A percentile compares a stretch with the other conserved stretches of the same genome.
phyloP scores from a whole-genome alignment of 305 asterid species.

The Fraxinus platypoda region DNA sequence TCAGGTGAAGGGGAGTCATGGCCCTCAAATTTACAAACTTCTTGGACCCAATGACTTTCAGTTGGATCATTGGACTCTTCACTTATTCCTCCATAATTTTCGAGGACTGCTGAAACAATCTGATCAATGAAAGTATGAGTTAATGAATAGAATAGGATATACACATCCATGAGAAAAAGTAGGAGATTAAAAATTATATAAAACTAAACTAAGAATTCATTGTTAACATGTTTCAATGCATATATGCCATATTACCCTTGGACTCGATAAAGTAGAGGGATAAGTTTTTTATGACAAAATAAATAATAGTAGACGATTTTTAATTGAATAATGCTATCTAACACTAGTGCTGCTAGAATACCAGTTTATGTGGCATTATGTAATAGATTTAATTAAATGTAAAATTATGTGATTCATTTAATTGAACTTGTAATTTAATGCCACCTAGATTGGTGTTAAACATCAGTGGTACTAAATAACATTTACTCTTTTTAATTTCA shows the following conservation, averaged over 20 bases:
- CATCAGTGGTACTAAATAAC: not conserved
- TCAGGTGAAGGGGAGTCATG: conserved; percentile 48
- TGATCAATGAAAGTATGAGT: conserved; percentile 30
- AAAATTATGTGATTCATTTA: not conserved
- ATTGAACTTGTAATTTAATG: not conserved
- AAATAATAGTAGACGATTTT: not conserved
- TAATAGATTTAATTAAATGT: not conserved
- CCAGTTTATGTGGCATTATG: not conserved
- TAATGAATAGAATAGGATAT: not conserved
- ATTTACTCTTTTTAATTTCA: not conserved
- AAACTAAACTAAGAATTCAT: not conserved
- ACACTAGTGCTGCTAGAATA: not conserved
- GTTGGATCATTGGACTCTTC: conserved; percentile 48
- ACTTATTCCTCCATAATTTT: conserved; percentile 63
- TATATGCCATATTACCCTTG: not conserved
- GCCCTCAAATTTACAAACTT: conserved; percentile 68
- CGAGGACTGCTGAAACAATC: conserved; percentile 94
- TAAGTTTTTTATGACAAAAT: not conserved
- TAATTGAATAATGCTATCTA: not conserved
- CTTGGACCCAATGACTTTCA: conserved; percentile 54
- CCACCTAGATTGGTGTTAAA: not conserved
- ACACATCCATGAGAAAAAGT: not conserved
- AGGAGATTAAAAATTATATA: not conserved
- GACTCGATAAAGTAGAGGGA: not conserved
- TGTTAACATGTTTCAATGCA: not conserved